phyloP scores from a whole-genome alignment of 129 eudicot species.

The Pittosporum tobira region DNA sequence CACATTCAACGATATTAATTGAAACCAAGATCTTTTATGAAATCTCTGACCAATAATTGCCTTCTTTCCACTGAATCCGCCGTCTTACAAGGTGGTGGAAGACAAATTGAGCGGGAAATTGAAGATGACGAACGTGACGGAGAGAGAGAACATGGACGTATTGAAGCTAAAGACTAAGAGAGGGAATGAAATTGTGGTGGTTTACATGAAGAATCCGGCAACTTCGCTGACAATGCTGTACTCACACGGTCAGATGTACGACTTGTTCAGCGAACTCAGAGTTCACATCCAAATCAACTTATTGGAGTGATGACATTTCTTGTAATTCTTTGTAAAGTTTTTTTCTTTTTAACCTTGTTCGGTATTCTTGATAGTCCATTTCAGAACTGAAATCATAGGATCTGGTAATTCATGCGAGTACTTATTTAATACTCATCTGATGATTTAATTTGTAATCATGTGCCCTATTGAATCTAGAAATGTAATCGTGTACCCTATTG shows the following conservation, averaged over 20 bases:
- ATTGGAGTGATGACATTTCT: constrained; percentile 42
- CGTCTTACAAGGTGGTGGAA: constrained; percentile 66
- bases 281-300: constrained; percentile 73
- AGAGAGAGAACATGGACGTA: constrained; percentile 75
- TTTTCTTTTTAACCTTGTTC: too few relatives aligned
- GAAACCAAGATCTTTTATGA: too few relatives aligned
- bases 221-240: constrained; percentile 69
- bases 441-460: background rate
- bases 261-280: constrained; percentile 73
- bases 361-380: too few relatives aligned
- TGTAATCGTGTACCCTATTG: too few relatives aligned
- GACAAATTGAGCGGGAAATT: constrained; percentile 46
- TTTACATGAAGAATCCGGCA: constrained; percentile 65
- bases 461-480: too few relatives aligned
- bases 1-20: too few relatives aligned
- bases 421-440: background rate
- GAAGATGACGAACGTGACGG: constrained; percentile 66
- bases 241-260: constrained; percentile 96
- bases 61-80: constrained; percentile 87
- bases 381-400: background rate
- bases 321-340: too few relatives aligned
- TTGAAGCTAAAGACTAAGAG: constrained; percentile 69
- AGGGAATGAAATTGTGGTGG: constrained; percentile 66
- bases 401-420: constrained; percentile 76
- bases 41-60: too few relatives aligned